A percentile compares a stretch with the other conserved stretches of the same genome.
Evolutionary conservation across 768 basidiomycete species (phyloP).

Genomic region (Mycena sanguinolenta): DNA sequence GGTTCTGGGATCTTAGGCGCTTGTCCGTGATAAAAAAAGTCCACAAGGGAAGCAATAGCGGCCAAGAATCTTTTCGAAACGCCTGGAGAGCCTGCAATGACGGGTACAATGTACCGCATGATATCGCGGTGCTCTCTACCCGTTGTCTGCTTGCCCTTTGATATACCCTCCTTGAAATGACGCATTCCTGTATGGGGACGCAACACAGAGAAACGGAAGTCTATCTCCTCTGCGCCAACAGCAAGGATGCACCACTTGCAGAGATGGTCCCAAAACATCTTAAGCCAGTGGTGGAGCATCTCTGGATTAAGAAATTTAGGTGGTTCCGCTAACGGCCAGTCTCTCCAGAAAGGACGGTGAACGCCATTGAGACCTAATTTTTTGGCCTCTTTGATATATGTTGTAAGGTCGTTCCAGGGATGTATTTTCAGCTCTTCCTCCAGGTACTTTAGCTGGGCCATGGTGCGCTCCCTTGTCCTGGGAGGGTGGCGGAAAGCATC

Average conservation of each 20-base stretch:
- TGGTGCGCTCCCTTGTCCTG: slow-evolving; percentile 5
- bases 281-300: slow-evolving; percentile 6
- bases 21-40: neutral
- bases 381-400: neutral
- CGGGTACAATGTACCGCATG: neutral
- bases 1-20: neutral
- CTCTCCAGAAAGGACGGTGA: neutral
- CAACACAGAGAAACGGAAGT: too few relatives aligned
- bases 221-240: too few relatives aligned
- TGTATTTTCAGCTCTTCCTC: neutral
- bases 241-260: neutral
- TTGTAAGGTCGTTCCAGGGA: too few relatives aligned
- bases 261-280: neutral
- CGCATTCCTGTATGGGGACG: too few relatives aligned
- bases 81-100: neutral
- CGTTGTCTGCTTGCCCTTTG: neutral
- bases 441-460: slow-evolving; percentile 3
- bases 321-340: neutral
- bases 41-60: neutral
- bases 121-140: neutral
- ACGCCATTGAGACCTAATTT: neutral
- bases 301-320: neutral
- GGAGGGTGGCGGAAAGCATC: neutral
- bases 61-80: neutral
- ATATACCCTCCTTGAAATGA: neutral